Evolutionary conservation across 2,329 filamentous ascomycete genomes (phyloP), one percentile per base, ranked within the genome.

Genomic region (Apiospora kogelbergensis): DNA sequence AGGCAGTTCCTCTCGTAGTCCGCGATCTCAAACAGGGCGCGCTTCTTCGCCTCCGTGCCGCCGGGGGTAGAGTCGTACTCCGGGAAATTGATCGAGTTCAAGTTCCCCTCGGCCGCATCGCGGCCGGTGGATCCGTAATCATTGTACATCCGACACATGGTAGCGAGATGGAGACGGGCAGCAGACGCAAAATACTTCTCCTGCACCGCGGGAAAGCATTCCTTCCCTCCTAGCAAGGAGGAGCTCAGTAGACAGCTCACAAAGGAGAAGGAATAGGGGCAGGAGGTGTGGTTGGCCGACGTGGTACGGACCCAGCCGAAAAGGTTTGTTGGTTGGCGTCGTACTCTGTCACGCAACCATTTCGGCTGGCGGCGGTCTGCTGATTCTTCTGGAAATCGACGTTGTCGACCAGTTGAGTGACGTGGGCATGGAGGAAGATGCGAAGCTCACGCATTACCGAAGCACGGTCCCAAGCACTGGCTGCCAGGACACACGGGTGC

Each of bases 281-380:
- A 68, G 1, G 72, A 72, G 22, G 71, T 69, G 45, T 73, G 71
- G 60, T 72, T 69, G 15, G 70, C 66, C 20, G 70, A 68, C 24
- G 73, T 72, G 46, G 69, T 72, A 40, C 69, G 70, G 53, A 70
- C 71, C 71, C 72, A 73, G 60, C 67, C 63, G 70, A 69, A 72
- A 72, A 73, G 22, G 71, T 71, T 33, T 46, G 67, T 22, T 41
- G 13, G 13, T 15, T 42, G 41, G 41, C 41, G 41, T 17, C 41
- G 41, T 42, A 15, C 41, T 42, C 41, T 42, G 41, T 42, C 41
- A 42, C 41, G 41, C 41, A 42, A 15, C 41, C 41, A 42, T 42
- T 42, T 42, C 7, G 41, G 41, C 41, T 42, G 41, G 40, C 37
- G 24, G 64, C n/a, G 20, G 46, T 20, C 46, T 30, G 46, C 46